Evolutionary conservation across 495 filamentous ascomycete species (phyloP).

Genomic region (Hypoxylon fuscum): DNA sequence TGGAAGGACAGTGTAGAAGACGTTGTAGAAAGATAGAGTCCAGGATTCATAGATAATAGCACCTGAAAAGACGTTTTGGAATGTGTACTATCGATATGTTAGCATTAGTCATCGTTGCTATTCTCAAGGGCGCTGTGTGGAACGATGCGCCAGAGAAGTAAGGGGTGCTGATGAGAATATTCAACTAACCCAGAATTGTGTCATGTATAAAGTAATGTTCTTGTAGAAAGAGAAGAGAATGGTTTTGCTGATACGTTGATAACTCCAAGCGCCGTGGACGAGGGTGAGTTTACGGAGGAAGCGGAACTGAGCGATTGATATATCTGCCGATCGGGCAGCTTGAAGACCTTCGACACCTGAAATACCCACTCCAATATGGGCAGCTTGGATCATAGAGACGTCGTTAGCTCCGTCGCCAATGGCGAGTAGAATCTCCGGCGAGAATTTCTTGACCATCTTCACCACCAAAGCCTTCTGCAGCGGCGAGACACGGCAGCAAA

Average conservation of each 20-base stretch:
- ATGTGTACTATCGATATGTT: slow-evolving; percentile 75
- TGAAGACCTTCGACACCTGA: slow-evolving; percentile 98
- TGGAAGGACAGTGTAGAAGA: slow-evolving; percentile 95
- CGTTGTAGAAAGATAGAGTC: slow-evolving; percentile 99
- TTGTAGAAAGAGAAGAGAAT: slow-evolving; percentile 99
- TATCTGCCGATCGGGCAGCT: slow-evolving; percentile 94
- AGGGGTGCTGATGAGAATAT: neutral
- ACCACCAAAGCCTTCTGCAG: slow-evolving; percentile 98
- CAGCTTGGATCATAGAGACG: slow-evolving; percentile 99
- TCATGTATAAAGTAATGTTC: slow-evolving; percentile 98
- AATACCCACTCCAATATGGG: slow-evolving; percentile 98
- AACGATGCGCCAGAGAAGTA: neutral
- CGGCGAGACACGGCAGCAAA: slow-evolving; percentile 99
- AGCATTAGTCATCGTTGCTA: slow-evolving; percentile 35
- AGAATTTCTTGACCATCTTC: slow-evolving; percentile 96
- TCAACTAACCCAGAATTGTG: slow-evolving; percentile 93
- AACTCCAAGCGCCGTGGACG: slow-evolving; percentile 97
- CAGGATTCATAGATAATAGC: slow-evolving; percentile 99
- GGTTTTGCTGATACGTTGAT: slow-evolving; percentile 94
- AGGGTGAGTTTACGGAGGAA: slow-evolving; percentile 94
- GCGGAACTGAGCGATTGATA: slow-evolving; percentile 95
- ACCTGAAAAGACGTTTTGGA: slow-evolving; percentile 98
- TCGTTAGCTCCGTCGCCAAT: slow-evolving; percentile 99
- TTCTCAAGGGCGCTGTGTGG: neutral
- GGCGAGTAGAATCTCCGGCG: slow-evolving; percentile 86